phyloP scores from a whole-genome alignment of 768 basidiomycete species.

The Chalciporus sphaerocephalus region DNA sequence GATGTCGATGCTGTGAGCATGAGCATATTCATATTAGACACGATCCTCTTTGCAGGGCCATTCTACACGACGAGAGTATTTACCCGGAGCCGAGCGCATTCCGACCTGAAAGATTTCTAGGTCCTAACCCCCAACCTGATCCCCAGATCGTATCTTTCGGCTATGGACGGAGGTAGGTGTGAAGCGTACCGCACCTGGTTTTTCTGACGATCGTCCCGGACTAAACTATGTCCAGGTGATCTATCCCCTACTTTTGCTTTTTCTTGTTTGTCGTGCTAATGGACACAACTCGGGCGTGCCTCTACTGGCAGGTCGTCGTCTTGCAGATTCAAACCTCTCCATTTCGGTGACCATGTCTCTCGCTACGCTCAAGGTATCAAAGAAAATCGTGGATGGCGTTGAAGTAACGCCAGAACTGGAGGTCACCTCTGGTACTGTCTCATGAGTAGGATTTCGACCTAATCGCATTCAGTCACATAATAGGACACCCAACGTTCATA shows the following conservation, averaged over 20 bases:
- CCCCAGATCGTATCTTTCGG: conserved; percentile 21
- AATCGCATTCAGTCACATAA: no score
- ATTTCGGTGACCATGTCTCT: conserved; percentile 34
- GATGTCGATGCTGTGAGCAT: not conserved
- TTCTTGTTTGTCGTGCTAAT: no score
- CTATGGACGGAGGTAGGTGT: conserved; percentile 27
- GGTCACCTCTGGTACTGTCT: conserved; percentile 39
- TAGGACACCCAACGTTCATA: not conserved
- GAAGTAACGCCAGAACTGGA: conserved; percentile 44
- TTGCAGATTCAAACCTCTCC: conserved; percentile 30
- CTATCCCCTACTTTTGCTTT: no score
- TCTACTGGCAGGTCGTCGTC: conserved; percentile 25
- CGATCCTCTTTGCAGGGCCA: conserved; percentile 38
- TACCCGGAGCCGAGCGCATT: conserved; percentile 34
- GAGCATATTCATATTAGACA: conserved; percentile 3
- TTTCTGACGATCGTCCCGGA: not conserved
- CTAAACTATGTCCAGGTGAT: conserved; percentile 22
- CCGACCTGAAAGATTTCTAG: conserved; percentile 34
- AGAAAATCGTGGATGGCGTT: conserved; percentile 37
- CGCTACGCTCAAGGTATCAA: conserved; percentile 43
- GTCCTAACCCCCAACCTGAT: conserved; percentile 16
- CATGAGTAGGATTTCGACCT: conserved; percentile 28
- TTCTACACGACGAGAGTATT: conserved; percentile 45
- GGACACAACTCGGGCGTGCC: no score
- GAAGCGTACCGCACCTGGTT: not conserved